These are phyloP conservation scores for fission yeast (Schizosaccharomyces pombe) DNA, from an alignment of 805 yeast genomes.

Conservation along the genomic window ASM294v3 CU329670.1:2816001-2816500, in stretches of 20 bases:
- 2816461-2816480: conserved; percentile 31
- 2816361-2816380: conserved; percentile 67
- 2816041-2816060: conserved; percentile 66
- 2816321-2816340: conserved; percentile 51
- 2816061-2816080: conserved; percentile 61
- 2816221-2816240: conserved; percentile 21
- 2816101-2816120: conserved; percentile 65
- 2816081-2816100: conserved; percentile 64
- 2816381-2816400: conserved; percentile 83
- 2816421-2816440: conserved; percentile 45
- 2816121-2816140: conserved; percentile 47
- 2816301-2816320: conserved; percentile 47
- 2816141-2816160: conserved; percentile 62
- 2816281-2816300: conserved; percentile 57
- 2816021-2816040: conserved; percentile 15
- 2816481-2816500: conserved; percentile 44
- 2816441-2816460: conserved; percentile 40
- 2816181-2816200: conserved; percentile 61
- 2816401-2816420: conserved; percentile 77
- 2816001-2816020: conserved; percentile 33
- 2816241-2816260: not conserved
- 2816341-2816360: conserved; percentile 70
- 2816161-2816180: conserved; percentile 79
- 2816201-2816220: conserved; percentile 32
- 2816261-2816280: conserved; percentile 25